Conservation (phyloP, 2,329 filamentous ascomycete species). For the Fusarium dimerum region DNA sequence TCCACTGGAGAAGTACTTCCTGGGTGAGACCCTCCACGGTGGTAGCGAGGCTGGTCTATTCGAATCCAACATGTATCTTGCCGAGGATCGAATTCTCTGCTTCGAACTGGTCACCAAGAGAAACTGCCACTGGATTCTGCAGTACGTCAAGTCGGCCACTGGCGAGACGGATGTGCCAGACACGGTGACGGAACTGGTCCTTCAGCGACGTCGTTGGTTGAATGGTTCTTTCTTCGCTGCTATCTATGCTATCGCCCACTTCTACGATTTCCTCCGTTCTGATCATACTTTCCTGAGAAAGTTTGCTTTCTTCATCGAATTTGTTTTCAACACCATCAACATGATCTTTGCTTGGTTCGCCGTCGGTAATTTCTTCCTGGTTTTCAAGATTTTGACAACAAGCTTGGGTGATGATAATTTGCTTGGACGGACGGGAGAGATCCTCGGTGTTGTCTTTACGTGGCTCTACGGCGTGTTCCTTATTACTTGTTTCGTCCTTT, state of each 20-base stretch:
- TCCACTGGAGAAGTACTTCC: conserved; percentile 94
- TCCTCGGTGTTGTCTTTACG: conserved; percentile 88
- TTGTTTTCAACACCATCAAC: conserved; percentile 89
- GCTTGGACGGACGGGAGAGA: conserved; percentile 73
- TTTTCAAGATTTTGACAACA: conserved; percentile 93
- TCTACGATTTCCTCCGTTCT: conserved; percentile 93
- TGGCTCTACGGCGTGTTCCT: conserved; percentile 93
- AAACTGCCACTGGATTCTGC: conserved; percentile 95
- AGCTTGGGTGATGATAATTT: conserved; percentile 72
- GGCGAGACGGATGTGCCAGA: conserved; percentile 98
- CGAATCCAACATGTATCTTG: conserved; percentile 98
- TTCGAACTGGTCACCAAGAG: conserved; percentile 98
- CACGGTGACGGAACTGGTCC: conserved; percentile 88
- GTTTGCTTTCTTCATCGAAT: conserved; percentile 87
- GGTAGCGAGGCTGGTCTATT: conserved; percentile 92
- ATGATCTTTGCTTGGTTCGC: conserved; percentile 99
- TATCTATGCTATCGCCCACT: conserved; percentile 91
- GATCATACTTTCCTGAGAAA: conserved; percentile 87
- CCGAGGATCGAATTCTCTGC: conserved; percentile 97
- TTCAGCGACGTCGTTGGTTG: conserved; percentile 94
- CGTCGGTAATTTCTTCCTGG: conserved; percentile 98
- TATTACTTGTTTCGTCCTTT: conserved; percentile 91
- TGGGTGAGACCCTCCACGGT: conserved; percentile 93
- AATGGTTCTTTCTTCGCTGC: conserved; percentile 99
- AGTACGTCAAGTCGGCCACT: conserved; percentile 96